Percentiles rank a stretch among this genome's conserved stretches.
Conservation (phyloP, 495 filamentous ascomycete species). For the Neurospora sp. region DNA sequence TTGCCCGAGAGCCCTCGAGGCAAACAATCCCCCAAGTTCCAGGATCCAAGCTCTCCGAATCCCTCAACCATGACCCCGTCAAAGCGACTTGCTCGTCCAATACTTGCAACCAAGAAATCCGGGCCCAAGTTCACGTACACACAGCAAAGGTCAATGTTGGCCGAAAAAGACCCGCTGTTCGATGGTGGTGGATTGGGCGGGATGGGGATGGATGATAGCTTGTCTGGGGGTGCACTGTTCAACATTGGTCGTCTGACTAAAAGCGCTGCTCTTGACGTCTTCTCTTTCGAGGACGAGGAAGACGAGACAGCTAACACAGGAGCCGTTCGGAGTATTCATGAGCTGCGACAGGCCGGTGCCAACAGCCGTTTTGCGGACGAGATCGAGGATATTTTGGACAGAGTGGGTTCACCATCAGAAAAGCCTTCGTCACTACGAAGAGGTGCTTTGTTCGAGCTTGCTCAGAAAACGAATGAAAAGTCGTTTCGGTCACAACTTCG, state of each 20-base stretch:
- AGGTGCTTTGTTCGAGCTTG: constrained; percentile 54
- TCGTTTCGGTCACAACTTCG: constrained; percentile 60
- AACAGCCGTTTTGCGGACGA: constrained; percentile 75
- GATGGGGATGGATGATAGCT: constrained; percentile 19
- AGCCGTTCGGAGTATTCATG: constrained; percentile 74
- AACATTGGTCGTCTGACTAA: constrained; percentile 28
- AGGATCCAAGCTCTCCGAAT: constrained; percentile 10
- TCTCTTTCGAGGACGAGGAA: constrained; percentile 31
- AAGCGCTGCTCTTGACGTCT: constrained; percentile 16
- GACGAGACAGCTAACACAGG: constrained; percentile 47
- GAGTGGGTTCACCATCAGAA: constrained; percentile 54
- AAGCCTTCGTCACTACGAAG: constrained; percentile 38
- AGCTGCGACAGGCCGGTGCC: constrained; percentile 75
- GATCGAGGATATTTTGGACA: constrained; percentile 73
- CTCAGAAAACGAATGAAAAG: constrained; percentile 59
- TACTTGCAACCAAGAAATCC: constrained; percentile 12
- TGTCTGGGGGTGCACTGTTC: constrained; percentile 26
- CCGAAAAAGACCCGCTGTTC: constrained; percentile 29
- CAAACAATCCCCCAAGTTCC: constrained; percentile 2
- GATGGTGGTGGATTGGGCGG: constrained; percentile 14
- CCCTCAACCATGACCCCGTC: background rate
- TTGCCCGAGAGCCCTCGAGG: background rate
- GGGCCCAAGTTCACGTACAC: constrained; percentile 38
- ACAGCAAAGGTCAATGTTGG: constrained; percentile 37
- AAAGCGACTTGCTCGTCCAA: constrained; percentile 7